Evolutionary conservation across 1,139 yeast species (phyloP).

Genomic region (Taphrina wiesneri): DNA sequence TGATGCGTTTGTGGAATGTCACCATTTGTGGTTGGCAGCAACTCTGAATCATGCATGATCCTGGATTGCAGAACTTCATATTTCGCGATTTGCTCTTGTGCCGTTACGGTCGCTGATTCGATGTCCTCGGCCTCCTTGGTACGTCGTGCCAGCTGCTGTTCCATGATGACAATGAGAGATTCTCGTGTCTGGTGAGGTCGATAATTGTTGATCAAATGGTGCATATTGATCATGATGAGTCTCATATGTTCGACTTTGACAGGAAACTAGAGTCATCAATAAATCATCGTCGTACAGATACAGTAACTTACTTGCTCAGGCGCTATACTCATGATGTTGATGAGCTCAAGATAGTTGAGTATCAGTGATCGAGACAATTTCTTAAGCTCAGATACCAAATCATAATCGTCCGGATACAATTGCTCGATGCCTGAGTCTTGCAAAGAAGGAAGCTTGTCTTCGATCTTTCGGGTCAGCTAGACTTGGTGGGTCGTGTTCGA

Average conservation of each 20-base stretch:
- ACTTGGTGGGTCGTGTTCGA: too few relatives aligned
- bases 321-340: slow-evolving; percentile 68
- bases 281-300: neutral
- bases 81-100: neutral
- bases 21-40: neutral
- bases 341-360: slow-evolving; percentile 69
- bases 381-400: slow-evolving; percentile 56
- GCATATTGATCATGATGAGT: slow-evolving; percentile 74
- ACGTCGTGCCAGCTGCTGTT: slow-evolving; percentile 61
- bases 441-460: slow-evolving; percentile 38
- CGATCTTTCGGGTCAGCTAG: slow-evolving; percentile 21
- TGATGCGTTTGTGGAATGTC: neutral
- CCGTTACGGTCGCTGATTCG: slow-evolving; percentile 38
- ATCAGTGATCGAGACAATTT: slow-evolving; percentile 67
- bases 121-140: slow-evolving; percentile 56
- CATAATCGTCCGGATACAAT: slow-evolving; percentile 31
- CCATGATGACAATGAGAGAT: slow-evolving; percentile 68
- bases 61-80: neutral
- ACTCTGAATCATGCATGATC: neutral
- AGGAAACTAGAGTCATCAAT: slow-evolving; percentile 50
- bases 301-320: slow-evolving; percentile 52
- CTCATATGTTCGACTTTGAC: slow-evolving; percentile 69
- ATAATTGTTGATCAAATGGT: slow-evolving; percentile 78
- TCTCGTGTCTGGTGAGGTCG: slow-evolving; percentile 89
- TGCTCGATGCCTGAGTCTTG: slow-evolving; percentile 40